phyloP scores from a whole-genome alignment of 495 filamentous ascomycete genomes.

The Talaromyces proteolyticus region DNA sequence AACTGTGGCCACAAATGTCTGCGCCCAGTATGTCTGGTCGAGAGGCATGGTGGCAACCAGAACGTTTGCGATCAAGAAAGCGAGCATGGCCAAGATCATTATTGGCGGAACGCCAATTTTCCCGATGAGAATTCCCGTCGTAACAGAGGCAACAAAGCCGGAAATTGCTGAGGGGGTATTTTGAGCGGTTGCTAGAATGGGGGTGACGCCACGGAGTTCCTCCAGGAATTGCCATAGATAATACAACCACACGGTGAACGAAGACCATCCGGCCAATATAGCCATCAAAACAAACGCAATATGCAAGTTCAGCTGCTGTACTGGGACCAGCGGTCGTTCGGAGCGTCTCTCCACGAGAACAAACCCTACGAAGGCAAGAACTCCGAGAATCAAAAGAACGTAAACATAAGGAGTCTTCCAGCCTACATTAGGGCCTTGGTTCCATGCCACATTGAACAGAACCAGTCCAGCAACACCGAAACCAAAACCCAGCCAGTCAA shows the following conservation, averaged over 20 bases:
- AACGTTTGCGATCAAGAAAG: slow-evolving; percentile 29
- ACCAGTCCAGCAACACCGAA: slow-evolving; percentile 32
- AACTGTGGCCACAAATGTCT: slow-evolving; percentile 31
- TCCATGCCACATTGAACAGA: slow-evolving; percentile 43
- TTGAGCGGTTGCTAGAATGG: slow-evolving; percentile 27
- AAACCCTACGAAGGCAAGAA: slow-evolving; percentile 31
- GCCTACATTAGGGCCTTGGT: slow-evolving; percentile 39
- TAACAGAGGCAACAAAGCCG: slow-evolving; percentile 25
- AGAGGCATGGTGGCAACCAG: slow-evolving; percentile 19
- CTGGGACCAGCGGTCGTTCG: slow-evolving; percentile 33
- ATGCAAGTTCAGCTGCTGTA: slow-evolving; percentile 18
- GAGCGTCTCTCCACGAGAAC: slow-evolving; percentile 31
- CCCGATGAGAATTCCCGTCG: slow-evolving; percentile 30
- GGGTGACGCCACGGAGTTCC: slow-evolving; percentile 16
- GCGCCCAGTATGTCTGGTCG: slow-evolving; percentile 24
- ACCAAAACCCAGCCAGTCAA: slow-evolving; percentile 40
- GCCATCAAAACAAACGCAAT: slow-evolving; percentile 28
- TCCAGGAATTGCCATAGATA: slow-evolving; percentile 34
- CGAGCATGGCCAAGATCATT: slow-evolving; percentile 35
- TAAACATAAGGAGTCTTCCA: slow-evolving; percentile 42
- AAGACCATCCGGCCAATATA: slow-evolving; percentile 32
- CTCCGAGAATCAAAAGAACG: slow-evolving; percentile 34
- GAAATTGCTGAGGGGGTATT: slow-evolving; percentile 27
- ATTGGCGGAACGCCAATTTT: slow-evolving; percentile 26
- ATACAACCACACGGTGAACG: slow-evolving; percentile 38